Percentiles rank a stretch among this genome's conserved stretches.
Evolutionary conservation across 345 rosid species (phyloP).

Genomic region (Linum lewisii): DNA sequence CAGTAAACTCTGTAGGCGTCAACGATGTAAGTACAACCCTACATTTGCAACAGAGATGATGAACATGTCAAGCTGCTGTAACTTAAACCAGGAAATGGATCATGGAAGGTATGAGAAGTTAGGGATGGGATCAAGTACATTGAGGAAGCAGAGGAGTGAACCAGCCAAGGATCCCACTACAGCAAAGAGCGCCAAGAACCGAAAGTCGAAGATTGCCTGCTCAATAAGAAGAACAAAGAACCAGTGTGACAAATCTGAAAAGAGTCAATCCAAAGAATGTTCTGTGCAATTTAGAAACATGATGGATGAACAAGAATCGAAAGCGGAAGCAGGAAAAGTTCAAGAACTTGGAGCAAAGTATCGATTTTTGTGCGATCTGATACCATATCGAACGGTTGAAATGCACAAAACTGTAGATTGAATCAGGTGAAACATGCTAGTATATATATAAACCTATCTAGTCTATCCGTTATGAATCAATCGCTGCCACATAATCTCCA

Average conservation of each 20-base stretch:
- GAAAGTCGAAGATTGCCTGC: slow-evolving; percentile 82
- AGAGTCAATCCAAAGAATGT: too few species aligned
- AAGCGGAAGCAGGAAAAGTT: too few species aligned
- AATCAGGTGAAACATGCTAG: too few species aligned
- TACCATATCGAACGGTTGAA: too few species aligned
- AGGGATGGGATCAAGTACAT: slow-evolving; percentile 32
- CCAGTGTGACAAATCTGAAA: background rate
- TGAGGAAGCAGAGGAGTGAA: slow-evolving; percentile 78
- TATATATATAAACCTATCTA: too few species aligned
- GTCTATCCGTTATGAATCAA: too few species aligned
- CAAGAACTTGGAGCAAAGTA: too few species aligned
- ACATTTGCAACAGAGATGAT: background rate
- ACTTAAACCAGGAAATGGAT: background rate
- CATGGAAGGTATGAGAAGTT: background rate
- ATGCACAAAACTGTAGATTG: too few species aligned
- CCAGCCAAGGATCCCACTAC: slow-evolving; percentile 84
- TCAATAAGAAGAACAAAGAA: background rate
- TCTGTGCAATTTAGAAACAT: too few species aligned
- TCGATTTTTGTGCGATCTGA: too few species aligned
- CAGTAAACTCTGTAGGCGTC: slow-evolving; percentile 85
- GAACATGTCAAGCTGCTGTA: background rate
- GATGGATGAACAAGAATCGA: too few species aligned
- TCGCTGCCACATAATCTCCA: too few species aligned
- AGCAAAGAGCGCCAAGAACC: slow-evolving; percentile 78
- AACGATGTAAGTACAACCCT: slow-evolving; percentile 70